Conservation (phyloP, 768 basidiomycete species). For the Collybiopsis confluens region DNA sequence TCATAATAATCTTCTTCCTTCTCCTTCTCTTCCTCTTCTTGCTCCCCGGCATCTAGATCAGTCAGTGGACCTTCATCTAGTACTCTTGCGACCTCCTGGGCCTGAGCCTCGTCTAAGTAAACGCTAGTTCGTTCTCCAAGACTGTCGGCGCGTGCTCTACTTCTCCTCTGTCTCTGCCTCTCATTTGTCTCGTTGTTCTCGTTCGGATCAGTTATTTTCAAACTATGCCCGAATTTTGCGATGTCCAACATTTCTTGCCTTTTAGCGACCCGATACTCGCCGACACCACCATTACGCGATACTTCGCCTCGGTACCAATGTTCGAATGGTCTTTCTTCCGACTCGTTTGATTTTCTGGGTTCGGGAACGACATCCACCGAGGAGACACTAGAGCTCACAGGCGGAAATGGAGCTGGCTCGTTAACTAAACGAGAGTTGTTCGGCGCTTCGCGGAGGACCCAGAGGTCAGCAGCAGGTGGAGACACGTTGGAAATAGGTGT, state of each 20-base stretch:
- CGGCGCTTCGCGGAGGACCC: constrained; percentile 9
- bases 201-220: constrained; percentile 19
- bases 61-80: constrained; percentile 74
- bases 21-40: constrained; percentile 41
- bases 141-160: constrained; percentile 61
- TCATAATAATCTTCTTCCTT: constrained; percentile 28
- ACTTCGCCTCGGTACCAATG: constrained; percentile 91
- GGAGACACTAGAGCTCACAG: constrained; percentile 35
- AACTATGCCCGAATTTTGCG: constrained; percentile 71
- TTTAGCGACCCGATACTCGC: constrained; percentile 71
- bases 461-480: constrained; percentile 3
- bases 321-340: constrained; percentile 80
- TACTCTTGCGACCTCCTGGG: constrained; percentile 46
- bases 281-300: constrained; percentile 84
- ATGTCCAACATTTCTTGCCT: constrained; percentile 85
- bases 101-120: constrained; percentile 59
- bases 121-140: constrained; percentile 56
- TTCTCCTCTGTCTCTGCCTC: constrained; percentile 21
- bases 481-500: neutral
- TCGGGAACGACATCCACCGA: constrained; percentile 35
- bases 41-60: constrained; percentile 62
- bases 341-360: constrained; percentile 63
- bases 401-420: constrained; percentile 60
- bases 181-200: constrained; percentile 17
- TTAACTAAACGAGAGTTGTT: constrained; percentile 51